Conservation (phyloP, 2,329 filamentous ascomycete genomes). For the Rhexocercosporidium sp. region DNA sequence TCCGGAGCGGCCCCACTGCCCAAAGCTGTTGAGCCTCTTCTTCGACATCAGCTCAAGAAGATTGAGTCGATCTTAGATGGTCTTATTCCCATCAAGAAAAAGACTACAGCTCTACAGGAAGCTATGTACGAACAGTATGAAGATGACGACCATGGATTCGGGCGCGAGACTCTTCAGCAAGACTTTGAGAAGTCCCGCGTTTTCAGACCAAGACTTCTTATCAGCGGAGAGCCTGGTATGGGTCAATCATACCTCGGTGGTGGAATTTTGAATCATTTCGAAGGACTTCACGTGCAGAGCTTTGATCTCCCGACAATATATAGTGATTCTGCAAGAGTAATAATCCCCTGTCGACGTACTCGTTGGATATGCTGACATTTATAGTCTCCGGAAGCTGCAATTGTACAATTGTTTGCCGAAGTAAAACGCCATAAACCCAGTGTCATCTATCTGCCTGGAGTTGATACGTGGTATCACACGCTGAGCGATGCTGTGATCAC, state of each 20-base stretch:
- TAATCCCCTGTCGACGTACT: conserved; percentile 38
- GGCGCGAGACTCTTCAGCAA: conserved; percentile 73
- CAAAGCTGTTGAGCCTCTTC: conserved; percentile 78
- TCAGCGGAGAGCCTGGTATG: conserved; percentile 86
- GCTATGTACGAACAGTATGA: conserved; percentile 89
- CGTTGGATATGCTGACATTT: conserved; percentile 20
- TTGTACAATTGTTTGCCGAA: conserved; percentile 90
- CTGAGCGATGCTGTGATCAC: conserved; percentile 69
- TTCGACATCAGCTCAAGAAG: conserved; percentile 73
- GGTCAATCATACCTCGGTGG: conserved; percentile 88
- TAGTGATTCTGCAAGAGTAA: conserved; percentile 77
- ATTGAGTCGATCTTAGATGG: conserved; percentile 74
- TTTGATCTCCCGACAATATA: conserved; percentile 90
- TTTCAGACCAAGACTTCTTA: conserved; percentile 85
- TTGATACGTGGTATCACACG: conserved; percentile 81
- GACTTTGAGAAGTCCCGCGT: conserved; percentile 88
- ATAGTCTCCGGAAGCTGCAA: conserved; percentile 70
- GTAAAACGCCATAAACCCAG: conserved; percentile 94
- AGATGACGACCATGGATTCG: conserved; percentile 82
- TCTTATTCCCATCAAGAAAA: conserved; percentile 83
- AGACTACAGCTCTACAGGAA: conserved; percentile 88
- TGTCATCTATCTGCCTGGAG: conserved; percentile 90
- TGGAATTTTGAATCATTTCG: conserved; percentile 87
- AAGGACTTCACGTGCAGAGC: conserved; percentile 91
- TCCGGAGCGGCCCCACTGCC: conserved; percentile 84